Conservation (phyloP, 176 grass and related monocot genomes). For the Phragmites australis region DNA sequence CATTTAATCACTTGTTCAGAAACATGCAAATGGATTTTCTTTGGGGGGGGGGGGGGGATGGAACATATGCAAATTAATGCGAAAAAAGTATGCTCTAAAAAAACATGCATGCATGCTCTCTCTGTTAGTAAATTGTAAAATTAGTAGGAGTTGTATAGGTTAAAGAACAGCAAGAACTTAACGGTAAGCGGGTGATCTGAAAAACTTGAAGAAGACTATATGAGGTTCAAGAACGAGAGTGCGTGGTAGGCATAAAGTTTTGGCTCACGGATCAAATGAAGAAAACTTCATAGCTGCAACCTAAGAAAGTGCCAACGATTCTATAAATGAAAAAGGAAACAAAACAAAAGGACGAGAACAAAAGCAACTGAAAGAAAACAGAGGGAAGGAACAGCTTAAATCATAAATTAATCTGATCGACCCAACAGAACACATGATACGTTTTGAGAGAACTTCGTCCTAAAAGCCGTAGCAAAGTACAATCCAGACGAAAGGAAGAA, state of each 20-base stretch:
- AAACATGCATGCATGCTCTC: background rate
- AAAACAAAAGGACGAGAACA: background rate
- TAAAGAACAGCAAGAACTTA: background rate
- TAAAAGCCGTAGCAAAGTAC: too few relatives aligned
- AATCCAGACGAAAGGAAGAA: background rate
- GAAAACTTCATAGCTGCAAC: background rate
- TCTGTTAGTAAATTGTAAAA: background rate
- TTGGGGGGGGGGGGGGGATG: background rate
- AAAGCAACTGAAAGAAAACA: background rate
- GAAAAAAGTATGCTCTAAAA: background rate
- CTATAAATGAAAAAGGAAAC: background rate
- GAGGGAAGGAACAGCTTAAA: background rate
- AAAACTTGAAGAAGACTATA: background rate
- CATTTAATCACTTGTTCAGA: background rate
- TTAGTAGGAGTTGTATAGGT: background rate
- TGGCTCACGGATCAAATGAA: background rate
- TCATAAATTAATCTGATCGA: background rate
- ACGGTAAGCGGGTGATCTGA: background rate
- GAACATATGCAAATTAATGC: background rate
- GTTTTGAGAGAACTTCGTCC: background rate
- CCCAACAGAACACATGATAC: too few relatives aligned
- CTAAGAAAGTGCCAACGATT: background rate
- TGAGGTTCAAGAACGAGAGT: too few relatives aligned
- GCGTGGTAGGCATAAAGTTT: background rate
- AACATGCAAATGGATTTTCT: background rate